Evolutionary conservation across 345 rosid genomes (phyloP), one percentile per base, ranked within the genome.

Genomic region (Brassica rapa): DNA sequence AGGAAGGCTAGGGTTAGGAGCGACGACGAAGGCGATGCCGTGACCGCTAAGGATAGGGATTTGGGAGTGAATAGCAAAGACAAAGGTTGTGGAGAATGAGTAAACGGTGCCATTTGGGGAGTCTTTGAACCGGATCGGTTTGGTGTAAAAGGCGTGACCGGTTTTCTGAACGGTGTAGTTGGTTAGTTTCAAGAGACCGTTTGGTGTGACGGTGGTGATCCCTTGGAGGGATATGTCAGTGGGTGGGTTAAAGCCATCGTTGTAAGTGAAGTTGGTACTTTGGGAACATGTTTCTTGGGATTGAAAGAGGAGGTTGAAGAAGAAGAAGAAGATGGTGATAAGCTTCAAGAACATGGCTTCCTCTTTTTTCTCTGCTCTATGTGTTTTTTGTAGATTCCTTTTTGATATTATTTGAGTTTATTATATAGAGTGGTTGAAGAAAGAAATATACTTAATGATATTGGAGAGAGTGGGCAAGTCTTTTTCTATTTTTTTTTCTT

Each of bases 1-100:
- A 12, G 65, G 35, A 4, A 87, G 86, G 64, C 81, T 70, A 30
- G 75, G 77, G 8, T 87, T 70, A n/a, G 85, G 30, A 8, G 97
- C 76, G 73, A 90, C 65, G 3, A 90, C 81, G 83, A 91, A 91
- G 53, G 97, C 94, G 6, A 91, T 82, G 57, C 94, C 97, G 23
- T 91, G 91, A 37, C 93, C 94, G 3, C 91, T 91, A 2, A 88
- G 88, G 53, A 62, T 80, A 10, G 87, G 81, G 71, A 86, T 82
- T 71, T 87, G 86, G 1, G 93, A 88, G 60, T 87, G 8, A 12
- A 61, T 61, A 24, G 63, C 63, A 3, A 60, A 60, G 3, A 60
- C 33, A 11, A 60, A 60, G 63, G 84, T 83, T 12, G 94, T 82
- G 4, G 97, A 91, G 79, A 91, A 91, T 46, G 97, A 90, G 51